Base-by-base conservation (phyloP, 345 rosid genomes). In the Aethionema arabicum region DNA sequence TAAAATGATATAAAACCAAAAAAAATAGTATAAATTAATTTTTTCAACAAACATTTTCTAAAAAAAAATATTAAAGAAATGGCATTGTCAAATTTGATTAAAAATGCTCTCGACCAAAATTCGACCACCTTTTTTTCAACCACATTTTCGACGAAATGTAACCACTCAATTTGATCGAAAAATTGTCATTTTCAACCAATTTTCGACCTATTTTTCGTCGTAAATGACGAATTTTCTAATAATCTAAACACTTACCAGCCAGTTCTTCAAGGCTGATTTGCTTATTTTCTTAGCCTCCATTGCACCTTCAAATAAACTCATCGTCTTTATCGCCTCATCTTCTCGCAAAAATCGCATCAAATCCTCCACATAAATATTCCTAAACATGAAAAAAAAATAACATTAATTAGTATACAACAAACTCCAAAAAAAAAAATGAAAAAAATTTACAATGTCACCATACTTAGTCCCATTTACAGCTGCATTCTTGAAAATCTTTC, bases 401-500 rank as follows among this genome's bases (percentile, higher is more conserved):
- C 27, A 21, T 21, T 21, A 21, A 21, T 21, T n/a, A n/a, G n/a
- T n/a, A n/a, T n/a, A 1, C 27, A 21, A 21, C 79, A 66, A 3
- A 87, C 40, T 1, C 95, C 87, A 14, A 85, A 85, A 4, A 87
- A 89, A 21, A 87, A 87, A 58, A 83, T 85, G 40, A 87, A 46
- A 33, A 87, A 78, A 72, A 70, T 72, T 60, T 87, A 85, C n/a
- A 7, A 10, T 33, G 27, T 13, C 30, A 10, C 57, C 73, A 30
- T 37, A 92, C 97, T 78, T 87, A 40, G 84, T 49, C 2, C 93
- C 77, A 0, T 61, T 63, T 51, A 67, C 72, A 61, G 96, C 90
- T 0, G 85, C 87, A 57, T 90, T 93, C 59, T 73, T 65, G 71
- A 87, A 93, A 37, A 93, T 93, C 75, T 84, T 93, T 55, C 88